phyloP scores from a whole-genome alignment of 2,329 filamentous ascomycete genomes.

The Claviceps paspali region DNA sequence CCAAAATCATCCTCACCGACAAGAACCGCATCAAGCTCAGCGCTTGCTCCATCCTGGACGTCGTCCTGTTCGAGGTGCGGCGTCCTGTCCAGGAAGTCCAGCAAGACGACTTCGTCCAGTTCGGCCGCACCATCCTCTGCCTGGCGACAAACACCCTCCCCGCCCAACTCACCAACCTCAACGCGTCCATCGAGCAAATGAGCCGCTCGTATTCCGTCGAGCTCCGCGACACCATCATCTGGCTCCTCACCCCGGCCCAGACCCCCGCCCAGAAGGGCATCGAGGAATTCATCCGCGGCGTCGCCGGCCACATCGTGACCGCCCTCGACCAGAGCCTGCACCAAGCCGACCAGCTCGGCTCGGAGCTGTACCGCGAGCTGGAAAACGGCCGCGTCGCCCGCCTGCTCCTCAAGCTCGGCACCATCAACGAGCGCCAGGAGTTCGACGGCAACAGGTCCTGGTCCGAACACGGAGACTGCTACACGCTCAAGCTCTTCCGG shows the following conservation, averaged over 20 bases:
- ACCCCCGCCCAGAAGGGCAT: slow-evolving; percentile 49
- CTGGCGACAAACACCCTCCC: slow-evolving; percentile 56
- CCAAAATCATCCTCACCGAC: slow-evolving; percentile 78
- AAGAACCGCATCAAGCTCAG: slow-evolving; percentile 82
- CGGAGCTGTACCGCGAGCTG: slow-evolving; percentile 61
- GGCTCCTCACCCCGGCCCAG: slow-evolving; percentile 58
- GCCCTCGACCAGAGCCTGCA: slow-evolving; percentile 70
- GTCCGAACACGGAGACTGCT: slow-evolving; percentile 86
- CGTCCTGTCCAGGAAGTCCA: slow-evolving; percentile 62
- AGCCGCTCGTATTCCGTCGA: slow-evolving; percentile 62
- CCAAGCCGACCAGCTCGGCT: slow-evolving; percentile 57
- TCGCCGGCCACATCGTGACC: slow-evolving; percentile 61
- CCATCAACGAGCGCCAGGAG: slow-evolving; percentile 81
- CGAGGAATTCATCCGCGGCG: slow-evolving; percentile 62
- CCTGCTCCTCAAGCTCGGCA: slow-evolving; percentile 64
- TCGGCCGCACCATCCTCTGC: slow-evolving; percentile 72
- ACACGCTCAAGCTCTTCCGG: slow-evolving; percentile 84
- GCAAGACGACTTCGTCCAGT: slow-evolving; percentile 70
- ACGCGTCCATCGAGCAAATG: slow-evolving; percentile 61
- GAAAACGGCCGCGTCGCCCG: slow-evolving; percentile 81
- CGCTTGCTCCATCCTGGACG: slow-evolving; percentile 78
- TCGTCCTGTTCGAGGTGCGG: slow-evolving; percentile 64
- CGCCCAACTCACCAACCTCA: slow-evolving; percentile 41
- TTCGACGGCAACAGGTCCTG: slow-evolving; percentile 63
- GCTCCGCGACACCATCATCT: slow-evolving; percentile 63